A percentile compares a stretch with the other conserved stretches of the same genome.
Evolutionary conservation across 495 filamentous ascomycete genomes (phyloP).

Genomic region (Amniculicola lignicola): DNA sequence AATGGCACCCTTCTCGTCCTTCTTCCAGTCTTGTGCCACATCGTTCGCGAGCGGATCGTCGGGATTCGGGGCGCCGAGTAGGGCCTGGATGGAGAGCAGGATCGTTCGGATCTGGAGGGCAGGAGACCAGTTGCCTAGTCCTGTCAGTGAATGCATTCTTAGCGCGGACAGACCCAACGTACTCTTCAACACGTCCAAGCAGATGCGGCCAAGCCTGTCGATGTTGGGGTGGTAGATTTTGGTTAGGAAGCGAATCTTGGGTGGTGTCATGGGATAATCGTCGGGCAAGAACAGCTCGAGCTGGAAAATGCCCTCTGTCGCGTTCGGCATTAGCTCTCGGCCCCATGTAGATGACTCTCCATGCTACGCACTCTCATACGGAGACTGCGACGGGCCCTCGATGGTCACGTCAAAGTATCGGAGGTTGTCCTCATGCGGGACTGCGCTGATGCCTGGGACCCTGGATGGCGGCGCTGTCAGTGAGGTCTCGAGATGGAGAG

Average conservation of each 20-base stretch:
- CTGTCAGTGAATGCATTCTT: constrained; percentile 5
- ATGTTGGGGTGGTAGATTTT: constrained; percentile 99
- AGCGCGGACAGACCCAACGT: constrained; percentile 26
- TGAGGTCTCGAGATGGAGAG: neutral
- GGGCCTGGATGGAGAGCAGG: constrained; percentile 91
- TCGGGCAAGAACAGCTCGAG: constrained; percentile 98
- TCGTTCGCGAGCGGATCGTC: constrained; percentile 96
- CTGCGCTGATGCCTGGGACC: constrained; percentile 91
- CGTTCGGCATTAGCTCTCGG: neutral
- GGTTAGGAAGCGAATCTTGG: constrained; percentile 96
- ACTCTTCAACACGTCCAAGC: constrained; percentile 97
- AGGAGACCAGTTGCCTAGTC: constrained; percentile 93
- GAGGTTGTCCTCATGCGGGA: constrained; percentile 98
- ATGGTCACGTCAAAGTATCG: constrained; percentile 98
- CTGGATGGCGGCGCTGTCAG: constrained; percentile 46
- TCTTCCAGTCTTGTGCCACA: constrained; percentile 97
- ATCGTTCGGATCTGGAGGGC: constrained; percentile 98
- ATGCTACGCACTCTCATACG: constrained; percentile 71
- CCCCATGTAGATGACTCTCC: too few species aligned
- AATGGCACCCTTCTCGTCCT: constrained; percentile 87
- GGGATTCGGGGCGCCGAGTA: constrained; percentile 94
- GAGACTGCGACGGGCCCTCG: constrained; percentile 88
- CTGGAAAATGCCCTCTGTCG: constrained; percentile 85
- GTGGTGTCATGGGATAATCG: constrained; percentile 98
- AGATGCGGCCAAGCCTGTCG: constrained; percentile 94